Evolutionary conservation across 768 basidiomycete species (phyloP).

Genomic region (Serendipita indica): DNA sequence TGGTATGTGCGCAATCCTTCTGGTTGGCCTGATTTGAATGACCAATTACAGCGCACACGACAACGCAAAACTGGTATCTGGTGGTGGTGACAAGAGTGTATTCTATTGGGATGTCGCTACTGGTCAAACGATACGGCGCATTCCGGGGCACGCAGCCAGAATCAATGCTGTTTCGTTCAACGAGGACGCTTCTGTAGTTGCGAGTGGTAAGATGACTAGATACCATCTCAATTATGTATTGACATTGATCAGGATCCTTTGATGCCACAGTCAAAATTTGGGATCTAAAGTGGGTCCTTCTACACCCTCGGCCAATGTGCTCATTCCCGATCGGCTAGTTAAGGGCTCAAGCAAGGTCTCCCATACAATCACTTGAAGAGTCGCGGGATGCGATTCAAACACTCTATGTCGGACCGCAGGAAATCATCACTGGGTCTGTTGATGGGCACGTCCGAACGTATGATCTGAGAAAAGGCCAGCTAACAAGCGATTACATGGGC

Average conservation of each 20-base stretch:
- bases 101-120: slow-evolving; percentile 94
- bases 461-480: slow-evolving; percentile 84
- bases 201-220: slow-evolving; percentile 49
- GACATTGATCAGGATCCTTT: slow-evolving; percentile 50
- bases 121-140: slow-evolving; percentile 65
- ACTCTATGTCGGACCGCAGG: slow-evolving; percentile 48
- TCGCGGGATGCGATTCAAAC: slow-evolving; percentile 78
- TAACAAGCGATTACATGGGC: slow-evolving; percentile 80
- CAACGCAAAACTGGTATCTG: slow-evolving; percentile 86
- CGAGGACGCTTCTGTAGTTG: slow-evolving; percentile 69
- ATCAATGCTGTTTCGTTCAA: slow-evolving; percentile 87
- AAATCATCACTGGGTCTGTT: slow-evolving; percentile 68
- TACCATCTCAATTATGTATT: not conserved
- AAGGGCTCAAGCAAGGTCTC: slow-evolving; percentile 61
- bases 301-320: not conserved
- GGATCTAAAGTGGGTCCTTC: slow-evolving; percentile 60
- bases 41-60: slow-evolving; percentile 54
- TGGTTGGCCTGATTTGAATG: not conserved
- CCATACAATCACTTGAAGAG: slow-evolving; percentile 85
- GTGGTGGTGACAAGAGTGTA: slow-evolving; percentile 83
- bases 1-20: slow-evolving; percentile 41
- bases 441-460: slow-evolving; percentile 89
- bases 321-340: not conserved
- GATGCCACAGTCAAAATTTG: slow-evolving; percentile 84
- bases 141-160: slow-evolving; percentile 82